Conservation (phyloP, 169 alveolate genomes). For the Plasmodium gaboni region DNA sequence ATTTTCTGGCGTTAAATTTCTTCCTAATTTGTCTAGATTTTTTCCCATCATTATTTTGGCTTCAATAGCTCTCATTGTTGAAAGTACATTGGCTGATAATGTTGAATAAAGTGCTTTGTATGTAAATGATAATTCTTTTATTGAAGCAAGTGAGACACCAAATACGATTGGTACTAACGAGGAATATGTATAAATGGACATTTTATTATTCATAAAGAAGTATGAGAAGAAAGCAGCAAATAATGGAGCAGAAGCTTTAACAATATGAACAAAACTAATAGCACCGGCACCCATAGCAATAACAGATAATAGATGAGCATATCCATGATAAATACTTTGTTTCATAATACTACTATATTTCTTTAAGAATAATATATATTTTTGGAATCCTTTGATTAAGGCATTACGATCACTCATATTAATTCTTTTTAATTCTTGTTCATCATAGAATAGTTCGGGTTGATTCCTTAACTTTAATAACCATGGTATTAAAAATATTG, state of each 20-base stretch:
- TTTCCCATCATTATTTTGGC: conserved; percentile 82
- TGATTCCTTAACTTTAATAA: conserved; percentile 41
- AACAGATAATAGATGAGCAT: conserved; percentile 80
- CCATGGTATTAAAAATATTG: conserved; percentile 84
- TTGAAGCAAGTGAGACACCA: conserved; percentile 86
- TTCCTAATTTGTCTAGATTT: conserved; percentile 81
- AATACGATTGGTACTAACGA: conserved; percentile 83
- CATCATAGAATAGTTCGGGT: conserved; percentile 66
- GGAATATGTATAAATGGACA: conserved; percentile 79
- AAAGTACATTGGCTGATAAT: conserved; percentile 77
- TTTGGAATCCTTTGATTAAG: conserved; percentile 51
- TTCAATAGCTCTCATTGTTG: conserved; percentile 81
- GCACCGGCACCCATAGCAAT: conserved; percentile 85
- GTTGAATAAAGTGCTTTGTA: conserved; percentile 78
- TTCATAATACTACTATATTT: conserved; percentile 70
- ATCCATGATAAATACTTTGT: conserved; percentile 80
- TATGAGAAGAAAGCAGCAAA: conserved; percentile 81
- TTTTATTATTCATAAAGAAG: conserved; percentile 74
- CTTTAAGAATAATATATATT: conserved; percentile 53
- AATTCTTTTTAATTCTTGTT: conserved; percentile 47
- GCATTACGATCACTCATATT: conserved; percentile 49
- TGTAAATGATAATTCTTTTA: conserved; percentile 76
- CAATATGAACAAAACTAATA: conserved; percentile 80
- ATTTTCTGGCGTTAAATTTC: conserved; percentile 79
- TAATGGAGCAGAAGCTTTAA: conserved; percentile 84